Base-by-base conservation (phyloP, 352 stramenopile genomes). In the Sclerospora graminicola region DNA sequence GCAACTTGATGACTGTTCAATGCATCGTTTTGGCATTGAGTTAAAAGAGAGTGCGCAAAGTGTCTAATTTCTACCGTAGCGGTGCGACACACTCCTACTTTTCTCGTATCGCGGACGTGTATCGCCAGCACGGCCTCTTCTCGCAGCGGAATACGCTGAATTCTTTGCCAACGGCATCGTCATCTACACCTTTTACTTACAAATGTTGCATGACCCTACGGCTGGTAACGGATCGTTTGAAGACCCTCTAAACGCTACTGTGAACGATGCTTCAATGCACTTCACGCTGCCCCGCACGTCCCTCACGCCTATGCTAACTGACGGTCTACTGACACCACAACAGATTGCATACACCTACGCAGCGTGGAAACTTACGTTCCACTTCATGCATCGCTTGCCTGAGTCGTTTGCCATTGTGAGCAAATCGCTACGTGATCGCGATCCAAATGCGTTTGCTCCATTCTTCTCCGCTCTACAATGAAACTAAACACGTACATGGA, bases 401-500 rank as follows among this genome's bases (percentile, higher is more conserved):
- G 79, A 90, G 48, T 81, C 75, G 7, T 90, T 79, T 58, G 79
- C 66, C 16, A 70, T 87, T 24, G 76, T 90, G 5, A 69, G 75
- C 49, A 76, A 86, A 41, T 90, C 79, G 47, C 63, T 90, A 10
- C 75, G 79, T 34, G 76, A 88, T 29, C 73, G 69, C 1, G 79
- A 90, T 42, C 69, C 75, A 28, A 78, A 69, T 35, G 79, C 76
- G 1, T 86, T 87, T 49, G 70, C 75, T 20, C 75, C 75, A 38
- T 57, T 90, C 66, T 88, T 51, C 54, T 90, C 7, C 75, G 75
- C 39, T 70, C 73, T 11, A 82, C 71, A 4, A 90, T 90, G 79
- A 90, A 90, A 62, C 65, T 87, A 43, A 88, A 90, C 57, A 90
- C 79, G 41, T 90, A 82, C 69, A 90, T 73, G 5, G 79, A 90